Evolutionary conservation across 2,329 filamentous ascomycete genomes (phyloP), one percentile per base, ranked within the genome.

Genomic region (Verticillium klebahnii): DNA sequence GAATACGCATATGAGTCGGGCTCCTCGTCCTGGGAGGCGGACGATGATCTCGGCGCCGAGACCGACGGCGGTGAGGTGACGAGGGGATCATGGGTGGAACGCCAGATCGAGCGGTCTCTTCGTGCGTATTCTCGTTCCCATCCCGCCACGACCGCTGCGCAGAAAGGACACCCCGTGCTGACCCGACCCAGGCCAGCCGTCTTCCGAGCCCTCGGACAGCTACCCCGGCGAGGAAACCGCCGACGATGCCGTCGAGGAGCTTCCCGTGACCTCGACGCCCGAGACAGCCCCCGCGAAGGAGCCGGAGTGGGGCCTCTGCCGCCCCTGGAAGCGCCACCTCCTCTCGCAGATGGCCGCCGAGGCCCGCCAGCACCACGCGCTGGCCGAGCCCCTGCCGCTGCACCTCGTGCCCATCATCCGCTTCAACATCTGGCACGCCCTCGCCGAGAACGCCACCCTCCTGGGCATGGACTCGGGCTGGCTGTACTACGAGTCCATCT

Each of bases 401-500:
- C 45, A 50, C 45, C 45, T 50, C 45, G 45, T 23, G n/a, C 45
- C 45, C 45, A 9, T 66, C 36, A 63, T 66, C 39, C 58, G 57
- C 6, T 54, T 66, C 23, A 66, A 66, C 54, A 58, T 66, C 25
- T 39, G 63, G 23, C 61, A 64, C 50, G 64, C 63, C 15, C 56
- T 66, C 7, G 60, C 61, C 12, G 37, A 54, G 15, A 66, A 66
- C 54, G 63, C 64, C 45, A 36, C 31, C 5, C 25, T 45, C n/a
- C 4, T 66, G 6, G 64, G 64, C n/a, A 62, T 66, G 36, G 23
- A 56, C 40, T 19, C 37, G 7, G 54, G 60, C 3, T 61, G 60
- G 36, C 58, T 66, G 15, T 66, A 61, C 54, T 50, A 66, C n/a
- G 58, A 65, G 4, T 62, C 60, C 61, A 63, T 65, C 25, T 63